A percentile compares a stretch with the other conserved stretches of the same genome.
Conservation (phyloP, 139 green algal genomes). For the Picochlorum costavermella region DNA sequence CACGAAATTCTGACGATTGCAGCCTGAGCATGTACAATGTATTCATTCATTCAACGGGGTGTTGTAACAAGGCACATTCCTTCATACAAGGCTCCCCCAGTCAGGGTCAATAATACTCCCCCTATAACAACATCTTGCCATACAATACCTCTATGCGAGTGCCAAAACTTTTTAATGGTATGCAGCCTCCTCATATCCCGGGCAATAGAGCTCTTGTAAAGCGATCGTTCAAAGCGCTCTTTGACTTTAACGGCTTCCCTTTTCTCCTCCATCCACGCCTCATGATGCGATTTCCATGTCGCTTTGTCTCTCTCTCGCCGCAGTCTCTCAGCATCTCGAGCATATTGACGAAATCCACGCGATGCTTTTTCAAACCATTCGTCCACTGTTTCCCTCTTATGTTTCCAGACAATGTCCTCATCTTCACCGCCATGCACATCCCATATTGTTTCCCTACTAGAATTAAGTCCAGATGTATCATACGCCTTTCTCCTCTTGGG, state of each 20-base stretch:
- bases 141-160: slow-evolving; percentile 10
- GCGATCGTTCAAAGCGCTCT: slow-evolving; percentile 21
- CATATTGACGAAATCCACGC: slow-evolving; percentile 8
- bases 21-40: neutral
- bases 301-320: slow-evolving; percentile 8
- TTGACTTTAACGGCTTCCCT: slow-evolving; percentile 30
- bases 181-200: slow-evolving; percentile 25
- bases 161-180: slow-evolving; percentile 35
- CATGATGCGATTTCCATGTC: slow-evolving; percentile 14
- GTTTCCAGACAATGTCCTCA: neutral
- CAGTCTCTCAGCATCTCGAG: slow-evolving; percentile 13
- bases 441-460: neutral
- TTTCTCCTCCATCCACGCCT: slow-evolving; percentile 42
- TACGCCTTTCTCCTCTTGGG: slow-evolving; percentile 10
- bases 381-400: slow-evolving; percentile 22
- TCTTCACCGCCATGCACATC: neutral
- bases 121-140: slow-evolving; percentile 7
- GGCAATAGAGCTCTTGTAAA: slow-evolving; percentile 19
- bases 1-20: slow-evolving; percentile 76
- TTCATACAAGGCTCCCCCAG: neutral
- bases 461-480: neutral
- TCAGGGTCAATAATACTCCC: neutral
- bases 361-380: slow-evolving; percentile 21
- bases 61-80: neutral
- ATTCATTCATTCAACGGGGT: neutral